phyloP scores from a whole-genome alignment of 371 early-diverging fungal species.

The Apophysomyces sp. region DNA sequence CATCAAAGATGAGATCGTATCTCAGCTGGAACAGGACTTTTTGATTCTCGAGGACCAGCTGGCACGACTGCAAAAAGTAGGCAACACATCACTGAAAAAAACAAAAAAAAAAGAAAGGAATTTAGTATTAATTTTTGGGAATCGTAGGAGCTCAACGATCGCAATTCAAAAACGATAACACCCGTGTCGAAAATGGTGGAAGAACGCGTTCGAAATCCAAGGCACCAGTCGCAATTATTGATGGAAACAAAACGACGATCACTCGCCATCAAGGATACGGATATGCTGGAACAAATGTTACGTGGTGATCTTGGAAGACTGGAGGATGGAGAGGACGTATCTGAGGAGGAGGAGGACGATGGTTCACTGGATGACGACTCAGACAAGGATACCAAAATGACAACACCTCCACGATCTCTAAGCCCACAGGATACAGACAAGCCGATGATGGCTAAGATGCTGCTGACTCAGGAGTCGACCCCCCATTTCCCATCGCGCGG shows the following conservation, averaged over 20 bases:
- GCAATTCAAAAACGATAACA: not conserved
- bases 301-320: slow-evolving; percentile 32
- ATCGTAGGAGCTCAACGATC: not conserved
- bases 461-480: not conserved
- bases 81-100: too few relatives aligned
- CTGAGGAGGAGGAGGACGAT: slow-evolving; percentile 16
- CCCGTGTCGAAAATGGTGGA: not conserved
- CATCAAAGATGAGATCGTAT: slow-evolving; percentile 52
- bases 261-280: slow-evolving; percentile 43
- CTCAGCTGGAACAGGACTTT: slow-evolving; percentile 51
- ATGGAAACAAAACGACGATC: slow-evolving; percentile 52
- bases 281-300: slow-evolving; percentile 44
- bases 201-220: slow-evolving; percentile 21
- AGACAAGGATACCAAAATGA: slow-evolving; percentile 17
- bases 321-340: slow-evolving; percentile 8
- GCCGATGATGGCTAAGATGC: slow-evolving; percentile 5
- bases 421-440: slow-evolving; percentile 6
- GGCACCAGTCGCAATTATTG: slow-evolving; percentile 47
- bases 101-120: slow-evolving; percentile 7
- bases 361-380: not conserved
- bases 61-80: slow-evolving; percentile 47
- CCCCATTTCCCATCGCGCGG: slow-evolving; percentile 12
- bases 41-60: slow-evolving; percentile 46
- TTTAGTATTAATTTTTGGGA: too few relatives aligned
- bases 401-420: slow-evolving; percentile 13